phyloP scores from a whole-genome alignment of 1,284 basidiomycete species.

The Microbotryomycetes sp. region DNA sequence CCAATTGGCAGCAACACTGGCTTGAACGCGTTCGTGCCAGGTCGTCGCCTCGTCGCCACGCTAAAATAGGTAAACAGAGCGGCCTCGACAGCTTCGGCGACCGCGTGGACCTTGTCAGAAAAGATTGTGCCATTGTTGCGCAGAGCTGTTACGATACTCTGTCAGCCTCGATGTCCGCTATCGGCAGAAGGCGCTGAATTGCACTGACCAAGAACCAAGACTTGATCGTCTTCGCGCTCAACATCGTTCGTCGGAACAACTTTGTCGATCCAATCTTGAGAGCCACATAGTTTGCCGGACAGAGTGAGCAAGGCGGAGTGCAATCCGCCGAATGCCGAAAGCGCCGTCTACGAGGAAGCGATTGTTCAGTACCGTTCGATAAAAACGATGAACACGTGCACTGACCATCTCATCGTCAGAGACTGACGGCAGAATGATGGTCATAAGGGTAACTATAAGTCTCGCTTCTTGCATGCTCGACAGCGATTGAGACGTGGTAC shows the following conservation, averaged over 20 bases:
- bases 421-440: slow-evolving; percentile 57
- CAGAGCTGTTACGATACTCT: slow-evolving; percentile 1
- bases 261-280: slow-evolving; percentile 53
- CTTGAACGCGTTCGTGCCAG: slow-evolving; percentile 35
- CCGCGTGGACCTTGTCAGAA: slow-evolving; percentile 19
- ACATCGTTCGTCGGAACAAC: slow-evolving; percentile 62
- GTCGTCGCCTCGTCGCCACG: slow-evolving; percentile 23
- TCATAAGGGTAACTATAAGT: slow-evolving; percentile 62
- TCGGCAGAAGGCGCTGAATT: slow-evolving; percentile 22
- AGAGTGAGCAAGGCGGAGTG: slow-evolving; percentile 72
- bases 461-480: slow-evolving; percentile 66
- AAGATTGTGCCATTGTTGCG: slow-evolving; percentile 23
- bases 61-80: slow-evolving; percentile 31
- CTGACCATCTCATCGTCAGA: slow-evolving; percentile 69
- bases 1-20: slow-evolving; percentile 29
- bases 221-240: slow-evolving; percentile 55
- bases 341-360: slow-evolving; percentile 42
- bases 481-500: slow-evolving; percentile 56
- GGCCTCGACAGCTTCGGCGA: slow-evolving; percentile 29
- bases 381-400: slow-evolving; percentile 19
- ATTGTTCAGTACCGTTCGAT: background rate
- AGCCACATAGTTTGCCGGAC: slow-evolving; percentile 65
- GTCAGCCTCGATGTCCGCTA: background rate
- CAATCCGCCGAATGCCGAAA: slow-evolving; percentile 68
- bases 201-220: slow-evolving; percentile 55